A percentile compares a stretch with the other conserved stretches of the same genome.
These are phyloP conservation scores for Crassisporium funariophilum DNA, from an alignment of 768 basidiomycete species.

Conservation along the genomic window DNA sequence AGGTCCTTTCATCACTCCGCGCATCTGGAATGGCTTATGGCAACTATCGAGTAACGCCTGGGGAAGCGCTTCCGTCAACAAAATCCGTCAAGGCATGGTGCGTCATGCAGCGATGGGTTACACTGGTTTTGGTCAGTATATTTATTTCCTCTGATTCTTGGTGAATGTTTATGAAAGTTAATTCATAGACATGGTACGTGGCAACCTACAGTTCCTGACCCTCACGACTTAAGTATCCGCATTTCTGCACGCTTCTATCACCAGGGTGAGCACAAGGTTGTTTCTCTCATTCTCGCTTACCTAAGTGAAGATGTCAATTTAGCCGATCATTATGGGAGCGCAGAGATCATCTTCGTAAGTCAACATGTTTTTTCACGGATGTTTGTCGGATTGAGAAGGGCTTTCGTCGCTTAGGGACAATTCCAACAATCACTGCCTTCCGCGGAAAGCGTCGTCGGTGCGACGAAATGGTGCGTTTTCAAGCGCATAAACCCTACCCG, in stretches of 20 bases:
- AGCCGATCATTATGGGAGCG: slow-evolving; percentile 89
- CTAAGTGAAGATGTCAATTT: no score
- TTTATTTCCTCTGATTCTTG: neutral
- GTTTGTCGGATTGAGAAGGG: slow-evolving; percentile 9
- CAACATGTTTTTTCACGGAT: slow-evolving; percentile 7
- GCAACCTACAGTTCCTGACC: neutral
- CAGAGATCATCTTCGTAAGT: slow-evolving; percentile 79
- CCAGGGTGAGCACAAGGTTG: slow-evolving; percentile 41
- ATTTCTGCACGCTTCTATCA: neutral
- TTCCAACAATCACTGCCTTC: slow-evolving; percentile 52
- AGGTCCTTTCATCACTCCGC: slow-evolving; percentile 59
- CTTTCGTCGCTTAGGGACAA: slow-evolving; percentile 56
- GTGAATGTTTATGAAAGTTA: slow-evolving; percentile 1
- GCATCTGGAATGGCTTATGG: slow-evolving; percentile 82
- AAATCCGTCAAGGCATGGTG: slow-evolving; percentile 68
- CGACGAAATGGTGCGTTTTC: slow-evolving; percentile 90
- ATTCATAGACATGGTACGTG: slow-evolving; percentile 40
- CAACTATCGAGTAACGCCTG: slow-evolving; percentile 86
- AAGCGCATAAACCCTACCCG: slow-evolving; percentile 51
- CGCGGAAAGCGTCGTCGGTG: slow-evolving; percentile 56
- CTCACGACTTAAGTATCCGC: neutral
- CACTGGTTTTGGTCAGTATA: slow-evolving; percentile 57
- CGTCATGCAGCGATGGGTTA: slow-evolving; percentile 63
- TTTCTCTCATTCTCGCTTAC: no score
- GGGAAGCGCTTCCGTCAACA: slow-evolving; percentile 70